phyloP scores from a whole-genome alignment of 139 green algal species.

The Closterium sp. region DNA sequence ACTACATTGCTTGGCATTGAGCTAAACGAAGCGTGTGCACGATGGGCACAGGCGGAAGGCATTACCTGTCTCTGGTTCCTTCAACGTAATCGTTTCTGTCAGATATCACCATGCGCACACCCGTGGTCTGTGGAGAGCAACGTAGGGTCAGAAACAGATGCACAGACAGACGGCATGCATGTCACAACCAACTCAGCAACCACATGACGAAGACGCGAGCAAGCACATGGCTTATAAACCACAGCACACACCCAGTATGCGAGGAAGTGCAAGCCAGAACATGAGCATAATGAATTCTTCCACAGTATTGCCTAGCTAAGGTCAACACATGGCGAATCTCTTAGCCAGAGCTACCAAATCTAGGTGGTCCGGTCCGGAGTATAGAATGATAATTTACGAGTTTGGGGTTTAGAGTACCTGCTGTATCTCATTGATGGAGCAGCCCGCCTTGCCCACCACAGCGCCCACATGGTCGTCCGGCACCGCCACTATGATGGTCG shows the following conservation, averaged over 20 bases:
- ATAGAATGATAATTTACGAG: no score
- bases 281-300: no score
- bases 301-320: no score
- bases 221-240: no score
- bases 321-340: no score
- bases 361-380: no score
- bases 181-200: no score
- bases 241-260: no score
- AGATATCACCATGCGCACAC: slow-evolving; percentile 21
- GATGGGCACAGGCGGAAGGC: not conserved
- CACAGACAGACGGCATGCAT: not conserved
- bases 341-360: no score
- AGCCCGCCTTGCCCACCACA: slow-evolving; percentile 70
- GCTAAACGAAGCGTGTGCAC: not conserved
- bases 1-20: not conserved
- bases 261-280: no score
- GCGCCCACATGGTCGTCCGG: slow-evolving; percentile 69
- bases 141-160: not conserved
- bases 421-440: slow-evolving; percentile 74
- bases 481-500: slow-evolving; percentile 64
- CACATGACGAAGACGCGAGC: no score
- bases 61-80: slow-evolving; percentile 24
- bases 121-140: slow-evolving; percentile 8
- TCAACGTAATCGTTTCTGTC: slow-evolving; percentile 31
- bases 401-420: no score